Conservation (phyloP, 1,284 basidiomycete genomes). For the Cryptococcus sp. region DNA sequence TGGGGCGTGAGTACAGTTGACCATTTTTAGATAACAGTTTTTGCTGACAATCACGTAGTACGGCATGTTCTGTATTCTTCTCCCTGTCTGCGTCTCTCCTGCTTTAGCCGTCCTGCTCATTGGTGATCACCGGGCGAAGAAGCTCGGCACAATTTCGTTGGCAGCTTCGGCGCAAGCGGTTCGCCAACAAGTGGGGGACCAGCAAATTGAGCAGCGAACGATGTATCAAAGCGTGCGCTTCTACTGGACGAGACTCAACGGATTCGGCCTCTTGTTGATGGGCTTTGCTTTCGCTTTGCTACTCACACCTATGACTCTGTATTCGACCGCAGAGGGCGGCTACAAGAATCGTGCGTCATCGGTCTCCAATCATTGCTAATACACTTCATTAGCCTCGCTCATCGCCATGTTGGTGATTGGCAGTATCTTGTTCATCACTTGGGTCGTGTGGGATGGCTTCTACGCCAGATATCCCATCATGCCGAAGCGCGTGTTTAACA, state of each 20-base stretch:
- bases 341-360: too few relatives aligned
- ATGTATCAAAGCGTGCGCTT: constrained; percentile 17
- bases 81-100: constrained; percentile 37
- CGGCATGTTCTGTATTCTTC: constrained; percentile 51
- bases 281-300: constrained; percentile 44
- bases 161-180: constrained; percentile 25
- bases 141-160: constrained; percentile 26
- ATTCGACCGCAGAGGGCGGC: constrained; percentile 27
- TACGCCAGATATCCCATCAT: constrained; percentile 39
- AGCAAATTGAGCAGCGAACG: constrained; percentile 6
- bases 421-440: constrained; percentile 37
- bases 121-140: constrained; percentile 45
- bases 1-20: constrained; percentile 58
- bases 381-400: constrained; percentile 31
- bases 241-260: constrained; percentile 42
- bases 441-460: constrained; percentile 39
- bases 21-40: background rate
- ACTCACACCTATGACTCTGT: constrained; percentile 48
- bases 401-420: constrained; percentile 51
- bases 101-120: constrained; percentile 45
- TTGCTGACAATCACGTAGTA: constrained; percentile 8
- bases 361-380: too few relatives aligned
- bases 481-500: constrained; percentile 46
- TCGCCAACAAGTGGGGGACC: constrained; percentile 14
- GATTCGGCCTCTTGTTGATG: constrained; percentile 48